Evolutionary conservation across 768 basidiomycete genomes (phyloP).

Genomic region (Suillus variegatus): DNA sequence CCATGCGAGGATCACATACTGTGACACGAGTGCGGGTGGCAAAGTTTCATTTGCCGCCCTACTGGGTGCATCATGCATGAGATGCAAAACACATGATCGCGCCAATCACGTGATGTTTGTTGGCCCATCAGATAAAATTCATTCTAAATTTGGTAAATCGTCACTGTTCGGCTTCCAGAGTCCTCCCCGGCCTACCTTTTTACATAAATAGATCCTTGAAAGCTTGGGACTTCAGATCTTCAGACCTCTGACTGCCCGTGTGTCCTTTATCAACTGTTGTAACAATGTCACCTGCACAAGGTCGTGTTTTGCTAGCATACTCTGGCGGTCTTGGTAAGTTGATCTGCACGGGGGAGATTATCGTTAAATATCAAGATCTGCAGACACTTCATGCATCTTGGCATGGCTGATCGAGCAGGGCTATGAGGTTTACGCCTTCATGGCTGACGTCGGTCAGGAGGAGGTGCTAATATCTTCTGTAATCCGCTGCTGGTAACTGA

Average conservation of each 20-base stretch:
- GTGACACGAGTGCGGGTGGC: no score
- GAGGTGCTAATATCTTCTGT: constrained; percentile 49
- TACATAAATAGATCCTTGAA: neutral
- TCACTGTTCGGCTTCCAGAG: neutral
- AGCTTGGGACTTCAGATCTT: neutral
- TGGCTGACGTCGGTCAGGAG: constrained; percentile 94
- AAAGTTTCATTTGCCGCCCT: no score
- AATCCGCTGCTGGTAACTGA: constrained; percentile 6
- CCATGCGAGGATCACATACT: no score
- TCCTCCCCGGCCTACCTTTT: neutral
- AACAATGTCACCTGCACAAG: constrained; percentile 33
- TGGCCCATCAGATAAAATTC: no score
- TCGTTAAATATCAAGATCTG: constrained; percentile 10
- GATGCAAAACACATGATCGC: no score
- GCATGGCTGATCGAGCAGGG: constrained; percentile 98
- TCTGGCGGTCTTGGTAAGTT: constrained; percentile 93
- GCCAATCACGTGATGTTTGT: no score
- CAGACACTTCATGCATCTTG: constrained; percentile 98
- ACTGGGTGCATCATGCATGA: no score
- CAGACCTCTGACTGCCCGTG: neutral
- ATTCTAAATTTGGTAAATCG: neutral
- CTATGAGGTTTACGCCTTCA: constrained; percentile 96
- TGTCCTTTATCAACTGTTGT: neutral
- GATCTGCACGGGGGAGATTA: neutral
- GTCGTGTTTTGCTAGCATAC: constrained; percentile 95